Evolutionary conservation across 2,329 filamentous ascomycete species (phyloP), one percentile per base, ranked within the genome.

Genomic region (Madurella mycetomatis): DNA sequence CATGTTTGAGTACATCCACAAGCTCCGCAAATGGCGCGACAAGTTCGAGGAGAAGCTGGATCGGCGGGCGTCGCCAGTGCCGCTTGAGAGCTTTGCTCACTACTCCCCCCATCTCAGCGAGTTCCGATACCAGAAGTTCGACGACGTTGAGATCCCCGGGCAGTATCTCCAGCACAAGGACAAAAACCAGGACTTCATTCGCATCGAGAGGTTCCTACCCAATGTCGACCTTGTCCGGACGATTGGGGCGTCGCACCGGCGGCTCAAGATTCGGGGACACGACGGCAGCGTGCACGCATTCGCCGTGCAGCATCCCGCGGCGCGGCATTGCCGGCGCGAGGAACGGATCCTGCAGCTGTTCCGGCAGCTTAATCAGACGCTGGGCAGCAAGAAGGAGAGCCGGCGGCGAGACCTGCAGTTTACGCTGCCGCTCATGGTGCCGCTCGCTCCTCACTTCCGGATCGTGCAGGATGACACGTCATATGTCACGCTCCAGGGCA

Each of bases 11-110:
- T 99, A 99, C 75, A 97, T 99, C 58, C 90, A 96, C 70, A 97
- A 96, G 71, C 78, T 99, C 49, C 87, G 94, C 44, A 88, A 86
- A 63, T 99, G 94, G 94, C 85, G 95, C 50, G 94, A 96, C 73
- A 94, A 96, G 69, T 96, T 99, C 64, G 94, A 97, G 69, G 92
- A 97, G 75, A 95, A 95, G 71, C 84, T 99, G 47, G 94, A 99
- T 69, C 87, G 92, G 17, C 83, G 94, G 48, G 78, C 85, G 40
- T 81, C 85, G 25, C 83, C 80, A 41, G 82, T 87, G 49, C 86
- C 87, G 47, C 78, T 99, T 9, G 94, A 99, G 70, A 80, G 80
- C 30, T 65, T 62, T 40, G 61, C 62, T 16, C 63, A 65, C 47
- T 95, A 89, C 69, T 96, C 91, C 44, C 88, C 90, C 46, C 89